A percentile compares a stretch with the other conserved stretches of the same genome.
Conservation (phyloP, 345 rosid genomes). For the Gynandropsis gynandra region DNA sequence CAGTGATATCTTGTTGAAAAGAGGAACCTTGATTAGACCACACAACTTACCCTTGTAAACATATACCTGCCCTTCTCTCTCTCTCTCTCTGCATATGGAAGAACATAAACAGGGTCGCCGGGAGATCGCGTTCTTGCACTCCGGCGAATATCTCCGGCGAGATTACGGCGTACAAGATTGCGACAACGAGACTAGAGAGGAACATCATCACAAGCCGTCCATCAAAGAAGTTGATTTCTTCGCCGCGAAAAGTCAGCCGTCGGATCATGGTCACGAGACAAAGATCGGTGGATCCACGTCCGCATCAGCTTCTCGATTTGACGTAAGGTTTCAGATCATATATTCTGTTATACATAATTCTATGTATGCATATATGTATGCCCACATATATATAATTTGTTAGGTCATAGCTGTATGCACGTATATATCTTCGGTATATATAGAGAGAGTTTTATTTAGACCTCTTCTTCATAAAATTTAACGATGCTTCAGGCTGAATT, state of each 20-base stretch:
- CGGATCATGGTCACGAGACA: slow-evolving; percentile 28
- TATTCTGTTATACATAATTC: background rate
- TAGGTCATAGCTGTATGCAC: too few species aligned
- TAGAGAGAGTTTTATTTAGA: too few species aligned
- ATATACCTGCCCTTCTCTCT: slow-evolving; percentile 3
- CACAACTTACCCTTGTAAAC: slow-evolving; percentile 15
- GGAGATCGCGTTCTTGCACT: slow-evolving; percentile 48
- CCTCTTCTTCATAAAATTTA: slow-evolving; percentile 6
- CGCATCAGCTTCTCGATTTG: slow-evolving; percentile 33
- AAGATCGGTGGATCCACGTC: slow-evolving; percentile 21
- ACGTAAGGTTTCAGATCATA: slow-evolving; percentile 42
- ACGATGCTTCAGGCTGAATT: slow-evolving; percentile 43
- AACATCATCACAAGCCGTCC: slow-evolving; percentile 22
- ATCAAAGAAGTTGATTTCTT: slow-evolving; percentile 88
- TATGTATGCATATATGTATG: background rate
- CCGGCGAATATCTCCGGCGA: slow-evolving; percentile 38
- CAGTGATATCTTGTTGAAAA: slow-evolving; percentile 33
- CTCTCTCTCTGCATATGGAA: slow-evolving; percentile 44
- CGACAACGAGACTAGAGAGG: slow-evolving; percentile 12
- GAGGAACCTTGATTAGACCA: slow-evolving; percentile 28
- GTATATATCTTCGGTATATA: too few species aligned
- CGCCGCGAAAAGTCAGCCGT: slow-evolving; percentile 29
- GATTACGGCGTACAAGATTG: slow-evolving; percentile 25
- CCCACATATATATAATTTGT: background rate
- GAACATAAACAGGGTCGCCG: slow-evolving; percentile 37